Evolutionary conservation across 805 yeast genomes (phyloP), one percentile per base, ranked within the genome.

Genomic region (Schwanniomyces occidentalis): DNA sequence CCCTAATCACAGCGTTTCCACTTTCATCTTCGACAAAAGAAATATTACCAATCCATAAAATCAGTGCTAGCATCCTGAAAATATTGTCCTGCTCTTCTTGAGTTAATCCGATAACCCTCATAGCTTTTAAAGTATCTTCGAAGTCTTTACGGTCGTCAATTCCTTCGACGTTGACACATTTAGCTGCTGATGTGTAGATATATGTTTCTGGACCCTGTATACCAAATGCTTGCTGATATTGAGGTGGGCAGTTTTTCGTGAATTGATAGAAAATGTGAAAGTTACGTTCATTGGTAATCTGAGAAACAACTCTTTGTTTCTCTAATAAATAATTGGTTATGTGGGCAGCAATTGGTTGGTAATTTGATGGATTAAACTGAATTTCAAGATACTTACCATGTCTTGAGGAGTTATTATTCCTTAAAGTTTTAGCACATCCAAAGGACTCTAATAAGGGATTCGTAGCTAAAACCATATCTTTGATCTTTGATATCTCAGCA

Each of bases 381-480:
- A 93, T 93, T 62, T 93, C 97, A 29, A 93, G 71, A 61, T 93
- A 93, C 61, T 88, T 88, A 30, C 96, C 96, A 62, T 88, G 95
- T 53, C 96, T 76, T 7, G 95, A 86, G 15, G 93, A 84, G 61
- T 88, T 88, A 64, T 88, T 84, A 58, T 88, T 88, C 54, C 96
- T 75, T 47, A 88, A 69, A 0, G 96, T 88, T 58, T 88, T 88
- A 16, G 96, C 96, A 73, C 96, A 88, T 13, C 96, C 96, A 58
- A 88, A 87, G 0, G 95, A 81, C 60, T 88, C 96, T 49, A 88
- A 72, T 38, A 88, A 69, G 5, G 96, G 96, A 57, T 93, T 93
- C 2, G 99, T 93, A 12, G 99, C 99, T 45, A 93, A 71, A 8
- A 93, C 98, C 95, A 93, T 93, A 54, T 93, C 97, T 60, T 90